Percentiles rank a stretch among this genome's conserved stretches.
phyloP scores from a whole-genome alignment of 192 early-diverging fungal species.

The Backusella circina region DNA sequence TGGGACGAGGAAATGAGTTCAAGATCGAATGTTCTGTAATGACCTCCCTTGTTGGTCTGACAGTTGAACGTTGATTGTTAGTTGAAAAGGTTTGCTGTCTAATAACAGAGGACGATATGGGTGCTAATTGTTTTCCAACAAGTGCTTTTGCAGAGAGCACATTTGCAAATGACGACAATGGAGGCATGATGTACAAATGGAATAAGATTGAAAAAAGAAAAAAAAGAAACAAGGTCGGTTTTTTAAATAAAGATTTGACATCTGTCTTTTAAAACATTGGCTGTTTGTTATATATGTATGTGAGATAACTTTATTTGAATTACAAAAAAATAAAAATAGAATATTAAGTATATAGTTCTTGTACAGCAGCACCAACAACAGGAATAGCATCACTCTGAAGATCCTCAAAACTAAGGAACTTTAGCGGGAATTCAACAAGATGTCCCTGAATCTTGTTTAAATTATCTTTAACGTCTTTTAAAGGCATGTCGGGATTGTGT shows the following conservation, averaged over 20 bases:
- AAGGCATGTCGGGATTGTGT: conserved; percentile 30
- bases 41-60: conserved; percentile 1
- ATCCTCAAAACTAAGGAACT: conserved; percentile 43
- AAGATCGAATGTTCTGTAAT: conserved; percentile 28
- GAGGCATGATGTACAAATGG: not conserved
- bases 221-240: not conserved
- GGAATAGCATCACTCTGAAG: conserved; percentile 33
- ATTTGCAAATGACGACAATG: not conserved
- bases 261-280: no score
- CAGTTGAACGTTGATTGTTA: not conserved
- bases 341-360: conserved; percentile 28
- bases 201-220: not conserved
- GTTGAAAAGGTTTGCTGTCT: not conserved
- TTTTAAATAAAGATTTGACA: not conserved
- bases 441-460: conserved; percentile 44
- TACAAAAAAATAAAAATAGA: not conserved
- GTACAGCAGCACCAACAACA: conserved; percentile 12
- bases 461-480: conserved; percentile 31
- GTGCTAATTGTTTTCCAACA: not conserved
- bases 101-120: conserved; percentile 1
- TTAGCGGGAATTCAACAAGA: conserved; percentile 47
- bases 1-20: conserved; percentile 33
- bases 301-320: not conserved
- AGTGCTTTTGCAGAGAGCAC: not conserved
- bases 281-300: no score